Base-by-base conservation (phyloP, 306 rosid genomes). In the Cicer yamashitae region DNA sequence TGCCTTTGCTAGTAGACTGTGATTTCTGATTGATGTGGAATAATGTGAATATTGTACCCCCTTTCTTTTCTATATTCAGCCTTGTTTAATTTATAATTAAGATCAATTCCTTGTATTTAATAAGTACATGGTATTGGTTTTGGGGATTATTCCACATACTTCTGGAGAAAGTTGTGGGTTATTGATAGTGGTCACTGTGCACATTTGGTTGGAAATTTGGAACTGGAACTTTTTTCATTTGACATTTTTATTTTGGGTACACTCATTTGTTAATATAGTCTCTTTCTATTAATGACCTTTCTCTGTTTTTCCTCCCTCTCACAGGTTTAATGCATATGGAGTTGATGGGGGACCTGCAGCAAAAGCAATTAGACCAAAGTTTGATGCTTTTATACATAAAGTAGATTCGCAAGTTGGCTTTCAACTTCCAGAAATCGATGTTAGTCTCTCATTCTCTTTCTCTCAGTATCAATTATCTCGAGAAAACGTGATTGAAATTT, bases 301-400 rank as follows among this genome's bases (percentile, higher is more conserved):
- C 8, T 65, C 22, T 81, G 43, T 50, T 25, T 25, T 37, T 20
- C 7, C 39, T 7, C 10, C 43, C 51, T 11, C 43, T 10, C 8
- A 41, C 83, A 86, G 89, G 67, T 82, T 84, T 61, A 81, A 70
- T 80, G 86, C 81, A 17, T 82, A 82, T 81, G 93, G 93, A 14
- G 73, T 70, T 75, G 81, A 84, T 30, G 93, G 90, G 53, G 88
- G 87, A 34, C 84, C 77, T 14, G 80, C 86, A 56, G 84, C 87
- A n/a, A 86, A 82, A 72, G 73, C 70, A 64, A 77, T 88, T 11
- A 81, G 78, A 68, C 90, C 87, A 34, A 86, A 88, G 74, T 80
- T 82, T 78, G 89, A 82, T 73, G 81, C 77, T 50, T 75, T 86
- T 46, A 51, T 67, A 9, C 56, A 78, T 48, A 81, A 71, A 69